A percentile compares a stretch with the other conserved stretches of the same genome.
phyloP scores from a whole-genome alignment of 2,329 filamentous ascomycete genomes.

The Ceratocystis smalleyi region DNA sequence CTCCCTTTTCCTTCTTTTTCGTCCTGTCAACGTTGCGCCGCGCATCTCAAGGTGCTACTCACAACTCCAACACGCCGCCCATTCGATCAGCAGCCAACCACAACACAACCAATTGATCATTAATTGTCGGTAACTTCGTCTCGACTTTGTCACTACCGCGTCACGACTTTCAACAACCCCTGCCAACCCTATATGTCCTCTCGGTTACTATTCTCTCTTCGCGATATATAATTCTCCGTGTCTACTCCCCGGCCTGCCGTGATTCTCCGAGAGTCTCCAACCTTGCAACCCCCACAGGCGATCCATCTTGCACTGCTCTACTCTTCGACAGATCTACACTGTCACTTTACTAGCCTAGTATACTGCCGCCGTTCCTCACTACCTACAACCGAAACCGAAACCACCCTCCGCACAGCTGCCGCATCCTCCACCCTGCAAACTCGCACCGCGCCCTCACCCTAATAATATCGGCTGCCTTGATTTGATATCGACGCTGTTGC shows the following conservation, averaged over 20 bases:
- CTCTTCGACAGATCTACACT: background rate
- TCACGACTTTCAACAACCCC: background rate
- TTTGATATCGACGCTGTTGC: background rate
- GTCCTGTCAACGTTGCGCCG: conserved; percentile 1
- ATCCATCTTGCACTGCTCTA: background rate
- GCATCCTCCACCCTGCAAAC: background rate
- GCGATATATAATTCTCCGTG: background rate
- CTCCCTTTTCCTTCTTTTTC: background rate
- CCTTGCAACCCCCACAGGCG: background rate
- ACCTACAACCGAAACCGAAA: background rate
- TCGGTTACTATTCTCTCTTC: too few relatives aligned
- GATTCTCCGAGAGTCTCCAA: background rate
- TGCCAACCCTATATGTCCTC: background rate
- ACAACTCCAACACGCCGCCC: background rate
- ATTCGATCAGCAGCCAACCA: background rate
- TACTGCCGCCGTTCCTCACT: background rate
- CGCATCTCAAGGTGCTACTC: conserved; percentile 1
- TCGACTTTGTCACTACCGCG: background rate
- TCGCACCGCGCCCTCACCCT: background rate
- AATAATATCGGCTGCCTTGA: background rate
- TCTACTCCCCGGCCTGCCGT: background rate
- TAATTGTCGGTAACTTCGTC: background rate
- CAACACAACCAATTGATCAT: background rate
- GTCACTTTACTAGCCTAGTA: background rate
- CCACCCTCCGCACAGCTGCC: too few relatives aligned